Evolutionary conservation across 805 yeast species (phyloP), one percentile per base, ranked within the genome.

Genomic region (Sporopachydermia lactativora): DNA sequence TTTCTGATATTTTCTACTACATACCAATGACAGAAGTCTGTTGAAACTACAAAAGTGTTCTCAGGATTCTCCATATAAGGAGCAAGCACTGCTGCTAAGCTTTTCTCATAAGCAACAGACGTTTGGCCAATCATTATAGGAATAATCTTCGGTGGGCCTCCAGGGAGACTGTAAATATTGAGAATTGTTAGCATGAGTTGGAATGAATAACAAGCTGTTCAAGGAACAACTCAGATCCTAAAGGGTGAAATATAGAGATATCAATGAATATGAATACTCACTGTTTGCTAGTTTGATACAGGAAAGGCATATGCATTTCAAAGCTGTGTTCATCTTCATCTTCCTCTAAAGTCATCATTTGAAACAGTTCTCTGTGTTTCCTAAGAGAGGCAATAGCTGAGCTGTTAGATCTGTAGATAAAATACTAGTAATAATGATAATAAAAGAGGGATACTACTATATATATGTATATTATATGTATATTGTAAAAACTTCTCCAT

Each of bases 1-100:
- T n/a, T n/a, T n/a, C n/a, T n/a, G n/a, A n/a, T n/a, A n/a, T n/a
- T n/a, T n/a, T n/a, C n/a, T n/a, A n/a, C n/a, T n/a, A 24, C 31
- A 8, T 24, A 24, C 98, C 98, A 92, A 55, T 92, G 98, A 53
- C 96, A 88, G 52, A 92, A 92, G 61, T 92, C 98, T 2, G 89
- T 73, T 54, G 94, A 81, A 3, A 92, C 68, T 13, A 84, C 74
- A 56, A 92, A 82, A 2, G 84, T 77, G 49, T 73, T 75, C 17
- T 60, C 58, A 19, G 70, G 67, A 49, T 77, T 70, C 4, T 55
- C 56, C 40, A 84, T 52, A 50, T 68, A 79, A 1, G 78, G 74
- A 5, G 58, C 54, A 41, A 89, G 60, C 2, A 62, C 49, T 3
- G 52, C 48, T 0, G 78, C 78, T 14, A 82, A 51, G 14, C 58